A percentile compares a stretch with the other conserved stretches of the same genome.
These are phyloP conservation scores for Colletotrichum sp. DNA, from an alignment of 2,329 filamentous ascomycete genomes.

Conservation along the genomic window DNA sequence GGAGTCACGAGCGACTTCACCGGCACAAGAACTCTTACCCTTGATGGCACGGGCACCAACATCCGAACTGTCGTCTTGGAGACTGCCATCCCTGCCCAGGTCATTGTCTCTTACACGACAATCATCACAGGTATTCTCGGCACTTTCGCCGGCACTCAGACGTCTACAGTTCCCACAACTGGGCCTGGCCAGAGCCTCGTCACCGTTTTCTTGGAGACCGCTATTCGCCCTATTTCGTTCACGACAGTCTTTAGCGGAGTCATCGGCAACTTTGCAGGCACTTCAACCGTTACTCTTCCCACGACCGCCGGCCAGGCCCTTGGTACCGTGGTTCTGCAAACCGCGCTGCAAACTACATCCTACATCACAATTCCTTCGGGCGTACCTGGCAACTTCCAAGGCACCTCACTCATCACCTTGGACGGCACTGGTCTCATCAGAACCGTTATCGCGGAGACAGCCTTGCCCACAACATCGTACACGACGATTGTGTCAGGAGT, in stretches of 20 bases:
- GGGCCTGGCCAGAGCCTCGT: not conserved
- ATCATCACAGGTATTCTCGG: not conserved
- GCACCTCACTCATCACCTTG: not conserved
- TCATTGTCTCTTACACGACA: constrained; percentile 2
- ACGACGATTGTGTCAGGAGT: not conserved
- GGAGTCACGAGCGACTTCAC: not conserved
- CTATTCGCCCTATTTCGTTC: not conserved
- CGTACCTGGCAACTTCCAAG: not conserved
- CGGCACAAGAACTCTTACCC: not conserved
- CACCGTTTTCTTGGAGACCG: constrained; percentile 4
- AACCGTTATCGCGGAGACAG: not conserved
- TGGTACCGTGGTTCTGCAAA: not conserved
- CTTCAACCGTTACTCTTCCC: not conserved
- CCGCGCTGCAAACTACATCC: not conserved
- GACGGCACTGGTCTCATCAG: not conserved
- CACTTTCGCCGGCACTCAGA: not conserved
- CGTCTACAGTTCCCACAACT: not conserved
- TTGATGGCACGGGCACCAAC: not conserved
- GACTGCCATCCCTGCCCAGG: not conserved
- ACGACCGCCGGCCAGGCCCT: not conserved
- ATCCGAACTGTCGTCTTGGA: not conserved
- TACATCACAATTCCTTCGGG: not conserved
- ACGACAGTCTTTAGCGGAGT: not conserved
- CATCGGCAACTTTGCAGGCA: not conserved
- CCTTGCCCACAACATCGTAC: not conserved